These are phyloP conservation scores for Exophiala sp. DNA, from an alignment of 2,329 filamentous ascomycete genomes.

Conservation along the genomic window DNA sequence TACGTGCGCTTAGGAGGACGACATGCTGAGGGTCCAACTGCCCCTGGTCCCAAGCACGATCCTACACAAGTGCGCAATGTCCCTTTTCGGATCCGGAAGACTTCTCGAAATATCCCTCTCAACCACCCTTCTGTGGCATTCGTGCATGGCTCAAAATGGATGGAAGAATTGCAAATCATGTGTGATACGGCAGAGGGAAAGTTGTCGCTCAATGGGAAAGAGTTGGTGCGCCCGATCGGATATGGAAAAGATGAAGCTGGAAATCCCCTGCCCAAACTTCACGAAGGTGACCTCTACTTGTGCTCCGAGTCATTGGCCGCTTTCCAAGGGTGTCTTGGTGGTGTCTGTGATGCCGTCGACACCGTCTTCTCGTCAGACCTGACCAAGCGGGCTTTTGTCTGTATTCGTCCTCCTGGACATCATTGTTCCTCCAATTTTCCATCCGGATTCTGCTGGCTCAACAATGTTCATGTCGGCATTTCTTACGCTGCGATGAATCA, in stretches of 20 bases:
- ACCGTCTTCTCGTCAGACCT: constrained; percentile 65
- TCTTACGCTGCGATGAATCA: constrained; percentile 81
- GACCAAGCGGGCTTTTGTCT: constrained; percentile 75
- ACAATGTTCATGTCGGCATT: constrained; percentile 96
- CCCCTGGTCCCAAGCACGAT: constrained; percentile 55
- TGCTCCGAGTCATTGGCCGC: constrained; percentile 81
- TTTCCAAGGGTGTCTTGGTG: constrained; percentile 86
- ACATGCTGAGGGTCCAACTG: constrained; percentile 66
- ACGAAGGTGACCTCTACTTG: constrained; percentile 88
- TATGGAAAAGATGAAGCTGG: constrained; percentile 41
- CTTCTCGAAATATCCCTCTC: constrained; percentile 66
- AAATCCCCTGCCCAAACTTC: constrained; percentile 55
- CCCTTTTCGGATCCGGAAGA: constrained; percentile 84
- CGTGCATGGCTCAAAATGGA: constrained; percentile 89
- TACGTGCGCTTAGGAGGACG: constrained; percentile 81
- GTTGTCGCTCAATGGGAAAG: constrained; percentile 71
- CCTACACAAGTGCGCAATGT: constrained; percentile 13
- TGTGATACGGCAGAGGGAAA: constrained; percentile 76
- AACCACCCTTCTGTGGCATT: constrained; percentile 76
- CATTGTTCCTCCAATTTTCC: constrained; percentile 88
- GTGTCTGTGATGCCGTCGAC: constrained; percentile 90
- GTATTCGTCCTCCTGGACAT: constrained; percentile 87
- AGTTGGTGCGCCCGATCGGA: constrained; percentile 62
- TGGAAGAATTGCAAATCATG: constrained; percentile 84
- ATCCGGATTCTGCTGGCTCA: constrained; percentile 97